Base-by-base conservation (phyloP, 2,329 filamentous ascomycete genomes). In the Periconia sp. region DNA sequence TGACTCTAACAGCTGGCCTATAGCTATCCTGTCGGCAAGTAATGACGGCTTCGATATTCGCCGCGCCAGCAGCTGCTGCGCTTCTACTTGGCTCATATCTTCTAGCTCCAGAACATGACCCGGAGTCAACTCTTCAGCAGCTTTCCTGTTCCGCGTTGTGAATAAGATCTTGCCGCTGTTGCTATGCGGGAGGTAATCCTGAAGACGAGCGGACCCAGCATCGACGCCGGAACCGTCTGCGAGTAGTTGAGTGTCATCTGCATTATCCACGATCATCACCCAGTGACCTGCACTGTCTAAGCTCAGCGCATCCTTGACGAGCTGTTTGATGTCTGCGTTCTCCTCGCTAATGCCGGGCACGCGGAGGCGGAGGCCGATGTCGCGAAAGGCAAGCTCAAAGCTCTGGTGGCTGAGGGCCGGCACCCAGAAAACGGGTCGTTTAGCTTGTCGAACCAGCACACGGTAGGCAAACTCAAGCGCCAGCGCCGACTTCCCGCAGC, bases 261-360 rank as follows among this genome's bases (percentile, higher is more conserved):
- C 75, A 47, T 79, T 80, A 50, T 81, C 77, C n/a, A 80, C 47
- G 37, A 81, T 62, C 41, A 80, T 51, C 1, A 81, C 62, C 78
- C 76, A 80, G 1, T 54, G 53, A 1, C 64, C 1, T 43, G 53
- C n/a, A n/a, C 35, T 52, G n/a, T 64, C 59, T 6, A 55, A 48
- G 35, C 65, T 71, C 1, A 80, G 55, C 11, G 57, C 59, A 5
- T 40, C 42, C 37, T 74, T 74, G 3, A 80, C 71, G 1, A 77
- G 63, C 11, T 35, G 20, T 40, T 70, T 76, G 1, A 76, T 49
- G 50, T 79, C 71, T 0, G 62, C 65, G 5, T 72, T 65, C 1
- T 67, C 56, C n/a, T 76, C 56, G 40, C 31, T 41, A 27, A 58
- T 57, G 1, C 47, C 54, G 17, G 57, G 55, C 31, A 63, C 57